Percentiles rank a stretch among this genome's conserved stretches.
These are phyloP conservation scores for Calonectria naviculata DNA, from an alignment of 2,329 filamentous ascomycete genomes.

Conservation along the genomic window DNA sequence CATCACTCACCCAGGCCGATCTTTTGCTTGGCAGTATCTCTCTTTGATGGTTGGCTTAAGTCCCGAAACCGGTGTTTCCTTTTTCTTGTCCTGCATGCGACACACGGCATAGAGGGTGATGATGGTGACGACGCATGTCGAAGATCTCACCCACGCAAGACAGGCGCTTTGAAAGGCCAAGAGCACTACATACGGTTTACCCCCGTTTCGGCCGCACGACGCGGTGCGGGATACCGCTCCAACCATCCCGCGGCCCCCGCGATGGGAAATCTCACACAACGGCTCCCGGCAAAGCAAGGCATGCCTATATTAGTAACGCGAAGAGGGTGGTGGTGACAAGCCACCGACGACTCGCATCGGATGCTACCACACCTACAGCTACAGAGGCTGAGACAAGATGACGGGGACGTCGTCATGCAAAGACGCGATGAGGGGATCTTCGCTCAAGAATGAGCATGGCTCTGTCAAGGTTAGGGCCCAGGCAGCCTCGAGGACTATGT, in stretches of 20 bases:
- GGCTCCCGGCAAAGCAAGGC: not conserved
- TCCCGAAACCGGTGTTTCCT: conserved; percentile 4
- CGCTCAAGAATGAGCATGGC: not conserved
- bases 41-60: not conserved
- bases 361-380: conserved; percentile 2
- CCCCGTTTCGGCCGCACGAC: not conserved
- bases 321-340: not conserved
- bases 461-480: not conserved
- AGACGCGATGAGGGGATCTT: not conserved
- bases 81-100: not conserved
- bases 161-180: not conserved
- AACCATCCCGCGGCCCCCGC: conserved; percentile 3
- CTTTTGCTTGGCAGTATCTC: not conserved
- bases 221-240: not conserved
- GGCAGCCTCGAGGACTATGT: not conserved
- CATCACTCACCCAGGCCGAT: not conserved
- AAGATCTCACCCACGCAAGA: conserved; percentile 2
- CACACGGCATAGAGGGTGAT: not conserved
- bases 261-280: not conserved
- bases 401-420: not conserved
- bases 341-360: not conserved
- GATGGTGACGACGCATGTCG: conserved; percentile 3
- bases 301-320: not conserved
- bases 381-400: not conserved
- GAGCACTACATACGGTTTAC: not conserved